Evolutionary conservation across 2,329 filamentous ascomycete genomes (phyloP).

Genomic region (Rutstroemia sydowiana): DNA sequence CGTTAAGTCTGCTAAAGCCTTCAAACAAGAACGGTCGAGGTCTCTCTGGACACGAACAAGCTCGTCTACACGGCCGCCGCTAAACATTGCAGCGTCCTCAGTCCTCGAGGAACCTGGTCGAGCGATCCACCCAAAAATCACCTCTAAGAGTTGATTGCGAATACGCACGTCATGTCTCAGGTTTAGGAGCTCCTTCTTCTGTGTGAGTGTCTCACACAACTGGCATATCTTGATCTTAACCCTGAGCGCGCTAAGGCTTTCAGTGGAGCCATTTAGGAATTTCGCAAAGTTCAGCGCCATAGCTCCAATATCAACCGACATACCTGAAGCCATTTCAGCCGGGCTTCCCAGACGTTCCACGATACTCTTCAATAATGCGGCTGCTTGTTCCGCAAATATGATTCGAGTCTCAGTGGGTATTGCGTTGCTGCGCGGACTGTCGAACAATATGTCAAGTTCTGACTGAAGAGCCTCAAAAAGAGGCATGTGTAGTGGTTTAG

Average conservation of each 20-base stretch:
- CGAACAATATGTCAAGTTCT: slow-evolving; percentile 56
- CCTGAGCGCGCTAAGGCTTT: slow-evolving; percentile 48
- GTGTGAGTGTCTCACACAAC: slow-evolving; percentile 56
- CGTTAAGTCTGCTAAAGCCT: slow-evolving; percentile 59
- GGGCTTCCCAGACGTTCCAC: slow-evolving; percentile 58
- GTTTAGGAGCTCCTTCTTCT: slow-evolving; percentile 61
- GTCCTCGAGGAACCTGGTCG: slow-evolving; percentile 47
- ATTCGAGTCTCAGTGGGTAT: slow-evolving; percentile 53
- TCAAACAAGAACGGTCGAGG: slow-evolving; percentile 58
- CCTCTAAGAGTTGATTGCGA: slow-evolving; percentile 60
- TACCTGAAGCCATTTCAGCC: slow-evolving; percentile 53
- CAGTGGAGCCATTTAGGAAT: slow-evolving; percentile 52
- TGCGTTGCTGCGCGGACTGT: slow-evolving; percentile 43
- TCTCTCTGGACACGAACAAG: slow-evolving; percentile 52
- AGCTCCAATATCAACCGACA: slow-evolving; percentile 56
- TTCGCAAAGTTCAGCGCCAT: slow-evolving; percentile 60
- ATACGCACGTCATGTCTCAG: slow-evolving; percentile 62
- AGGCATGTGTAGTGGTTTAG: slow-evolving; percentile 52
- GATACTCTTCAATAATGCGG: slow-evolving; percentile 54
- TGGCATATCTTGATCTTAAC: slow-evolving; percentile 66
- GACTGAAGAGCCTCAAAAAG: slow-evolving; percentile 59
- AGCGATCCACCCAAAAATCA: slow-evolving; percentile 62
- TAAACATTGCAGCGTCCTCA: slow-evolving; percentile 29
- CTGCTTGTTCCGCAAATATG: slow-evolving; percentile 60
- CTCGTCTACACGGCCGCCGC: slow-evolving; percentile 48